These are phyloP conservation scores for Salix viminalis DNA, from an alignment of 345 rosid genomes.

Conservation along the genomic window DNA sequence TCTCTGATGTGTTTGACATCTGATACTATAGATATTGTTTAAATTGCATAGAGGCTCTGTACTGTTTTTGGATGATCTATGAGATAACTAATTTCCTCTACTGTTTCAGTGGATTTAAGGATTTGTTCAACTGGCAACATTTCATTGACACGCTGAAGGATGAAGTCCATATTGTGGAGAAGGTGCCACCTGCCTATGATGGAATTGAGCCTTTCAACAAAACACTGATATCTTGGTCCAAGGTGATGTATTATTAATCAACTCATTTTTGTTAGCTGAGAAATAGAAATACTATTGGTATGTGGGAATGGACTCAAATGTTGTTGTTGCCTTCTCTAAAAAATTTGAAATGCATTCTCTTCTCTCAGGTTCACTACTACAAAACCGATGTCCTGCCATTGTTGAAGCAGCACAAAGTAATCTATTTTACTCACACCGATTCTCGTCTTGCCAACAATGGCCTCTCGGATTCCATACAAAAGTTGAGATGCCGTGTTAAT, in stretches of 20 bases:
- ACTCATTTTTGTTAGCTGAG: not conserved
- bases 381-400: conserved; percentile 68
- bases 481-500: conserved; percentile 85
- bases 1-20: not conserved
- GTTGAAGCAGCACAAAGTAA: conserved; percentile 77
- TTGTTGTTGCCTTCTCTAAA: not conserved
- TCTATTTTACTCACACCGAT: conserved; percentile 89
- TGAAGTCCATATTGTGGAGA: conserved; percentile 81
- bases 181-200: conserved; percentile 57
- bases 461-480: conserved; percentile 60
- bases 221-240: conserved; percentile 95
- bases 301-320: not conserved
- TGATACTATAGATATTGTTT: not conserved
- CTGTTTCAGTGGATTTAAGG: conserved; percentile 76
- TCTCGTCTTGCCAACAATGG: conserved; percentile 90
- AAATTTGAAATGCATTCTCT: conserved; percentile 7
- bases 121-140: conserved; percentile 88
- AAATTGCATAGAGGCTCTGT: not conserved
- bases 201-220: conserved; percentile 60
- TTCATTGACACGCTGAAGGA: conserved; percentile 73
- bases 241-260: conserved; percentile 35
- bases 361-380: conserved; percentile 75
- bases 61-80: conserved; percentile 8
- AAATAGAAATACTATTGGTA: not conserved
- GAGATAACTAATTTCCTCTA: conserved; percentile 6